Evolutionary conservation across 208 protist genomes (phyloP).

Genomic region (Acanthamoeba healyi): DNA sequence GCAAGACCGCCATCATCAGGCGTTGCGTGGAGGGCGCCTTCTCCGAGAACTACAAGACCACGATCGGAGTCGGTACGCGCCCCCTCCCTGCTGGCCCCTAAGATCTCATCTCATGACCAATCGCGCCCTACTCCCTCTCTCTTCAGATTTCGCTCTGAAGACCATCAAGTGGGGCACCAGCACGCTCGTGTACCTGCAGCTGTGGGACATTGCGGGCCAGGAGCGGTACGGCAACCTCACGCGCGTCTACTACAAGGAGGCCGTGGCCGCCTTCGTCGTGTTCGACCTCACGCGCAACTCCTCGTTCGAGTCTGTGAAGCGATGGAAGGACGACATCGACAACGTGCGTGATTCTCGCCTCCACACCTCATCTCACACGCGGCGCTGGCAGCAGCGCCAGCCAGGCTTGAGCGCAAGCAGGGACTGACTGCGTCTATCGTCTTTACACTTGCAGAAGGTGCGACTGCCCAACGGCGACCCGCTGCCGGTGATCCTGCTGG

Average conservation of each 20-base stretch:
- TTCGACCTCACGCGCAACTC: slow-evolving; percentile 89
- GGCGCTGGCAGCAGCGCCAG: too few species aligned
- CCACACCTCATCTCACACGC: neutral
- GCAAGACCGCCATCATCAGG: slow-evolving; percentile 92
- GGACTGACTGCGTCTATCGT: slow-evolving; percentile 75
- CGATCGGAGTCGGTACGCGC: slow-evolving; percentile 56
- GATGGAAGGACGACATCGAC: slow-evolving; percentile 91
- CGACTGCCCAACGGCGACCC: slow-evolving; percentile 78
- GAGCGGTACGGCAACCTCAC: slow-evolving; percentile 69
- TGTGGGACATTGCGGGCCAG: slow-evolving; percentile 84
- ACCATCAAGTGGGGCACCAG: slow-evolving; percentile 83
- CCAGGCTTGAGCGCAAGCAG: neutral
- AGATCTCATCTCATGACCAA: neutral
- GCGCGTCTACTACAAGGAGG: slow-evolving; percentile 90
- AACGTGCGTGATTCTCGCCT: neutral
- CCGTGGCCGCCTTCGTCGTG: slow-evolving; percentile 90
- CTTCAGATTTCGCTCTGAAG: slow-evolving; percentile 89
- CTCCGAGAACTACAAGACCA: slow-evolving; percentile 87
- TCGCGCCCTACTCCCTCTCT: neutral
- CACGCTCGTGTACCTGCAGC: slow-evolving; percentile 81
- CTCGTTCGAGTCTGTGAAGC: slow-evolving; percentile 90
- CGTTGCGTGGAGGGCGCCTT: slow-evolving; percentile 92
- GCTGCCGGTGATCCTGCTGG: slow-evolving; percentile 88
- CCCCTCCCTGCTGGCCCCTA: neutral
- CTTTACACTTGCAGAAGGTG: slow-evolving; percentile 81